Evolutionary conservation across 2,329 filamentous ascomycete species (phyloP), one percentile per base, ranked within the genome.

Genomic region (Diaporthe ampelina): DNA sequence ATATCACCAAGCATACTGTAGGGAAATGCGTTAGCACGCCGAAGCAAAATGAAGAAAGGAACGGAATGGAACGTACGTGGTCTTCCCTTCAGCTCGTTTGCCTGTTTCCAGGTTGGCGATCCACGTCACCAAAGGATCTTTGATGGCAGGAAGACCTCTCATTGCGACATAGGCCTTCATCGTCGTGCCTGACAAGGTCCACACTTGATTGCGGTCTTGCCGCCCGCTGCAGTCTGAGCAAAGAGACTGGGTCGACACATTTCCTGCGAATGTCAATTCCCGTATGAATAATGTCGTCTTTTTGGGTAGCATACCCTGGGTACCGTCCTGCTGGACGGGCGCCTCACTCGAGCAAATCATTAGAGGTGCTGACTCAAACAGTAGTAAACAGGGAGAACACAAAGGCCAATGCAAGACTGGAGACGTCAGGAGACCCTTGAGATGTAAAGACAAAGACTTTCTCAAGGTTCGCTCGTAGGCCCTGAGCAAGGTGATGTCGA

Each of bases 81-180:
- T 15, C 40, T 40, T 19, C 19, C 59, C 67, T 1, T 40, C 32
- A 15, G 32, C 21, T 17, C 15, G 26, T 56, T 61, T 48, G n/a
- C 40, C 21, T 15, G 73, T 67, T 17, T 72, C 74, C 11, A 61
- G 73, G 11, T 74, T 61, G 26, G 76, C 77, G 61, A 79, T 78
- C 80, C 79, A 80, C 11, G 72, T 74, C 52, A 81, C 79, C 21
- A 83, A 72, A 2, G 82, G 78, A 26, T 80, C 79, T 0, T 76
- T 75, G 3, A 76, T 75, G 9, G 77, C 76, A 17, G 75, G 75
- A 17, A 80, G 78, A 1, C 82, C 82, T 24, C 80, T 80, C 81
- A 84, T 81, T 19, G 80, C 79, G 11, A 77, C 77, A 72, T 84
- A 84, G 1, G 82, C 80, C 67, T 79, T 76, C 54, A 84, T 74